phyloP scores from a whole-genome alignment of 1,284 basidiomycete genomes.

The Leccinum glutinopallens region DNA sequence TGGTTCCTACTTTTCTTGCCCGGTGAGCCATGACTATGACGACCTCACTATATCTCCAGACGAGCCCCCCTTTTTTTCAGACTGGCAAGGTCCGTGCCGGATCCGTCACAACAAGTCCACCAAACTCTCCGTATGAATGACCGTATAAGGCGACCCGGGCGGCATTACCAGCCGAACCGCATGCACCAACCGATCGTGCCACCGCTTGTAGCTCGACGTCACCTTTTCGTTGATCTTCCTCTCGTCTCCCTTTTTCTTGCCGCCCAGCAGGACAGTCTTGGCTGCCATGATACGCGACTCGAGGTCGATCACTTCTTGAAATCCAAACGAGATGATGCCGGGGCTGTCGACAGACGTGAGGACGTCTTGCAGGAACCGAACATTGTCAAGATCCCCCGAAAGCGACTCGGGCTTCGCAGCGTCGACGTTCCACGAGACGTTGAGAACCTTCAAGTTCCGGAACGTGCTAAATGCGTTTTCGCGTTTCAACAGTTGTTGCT shows the following conservation, averaged over 20 bases:
- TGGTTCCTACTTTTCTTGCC: constrained; percentile 20
- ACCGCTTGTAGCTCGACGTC: constrained; percentile 81
- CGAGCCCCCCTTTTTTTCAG: constrained; percentile 22
- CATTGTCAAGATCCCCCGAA: constrained; percentile 60
- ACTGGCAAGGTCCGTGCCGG: constrained; percentile 33
- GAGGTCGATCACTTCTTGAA: constrained; percentile 95
- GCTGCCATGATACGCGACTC: constrained; percentile 91
- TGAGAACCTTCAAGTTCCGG: constrained; percentile 77
- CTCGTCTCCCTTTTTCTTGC: constrained; percentile 64
- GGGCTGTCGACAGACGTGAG: constrained; percentile 72
- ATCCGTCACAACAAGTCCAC: constrained; percentile 70
- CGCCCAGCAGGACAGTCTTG: constrained; percentile 81
- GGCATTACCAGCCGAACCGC: constrained; percentile 74
- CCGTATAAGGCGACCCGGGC: constrained; percentile 68
- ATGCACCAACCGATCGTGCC: constrained; percentile 82
- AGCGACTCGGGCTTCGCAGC: constrained; percentile 82
- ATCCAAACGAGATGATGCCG: constrained; percentile 91
- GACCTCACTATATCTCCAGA: constrained; percentile 24
- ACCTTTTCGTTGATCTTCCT: constrained; percentile 78
- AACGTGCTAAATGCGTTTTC: constrained; percentile 82
- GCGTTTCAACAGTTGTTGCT: constrained; percentile 72
- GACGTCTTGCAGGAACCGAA: constrained; percentile 72
- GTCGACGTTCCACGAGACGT: constrained; percentile 94
- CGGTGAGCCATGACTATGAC: constrained; percentile 23
- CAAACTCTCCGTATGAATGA: constrained; percentile 85